phyloP scores from a whole-genome alignment of 345 rosid genomes.

The Sisymbrium irio region DNA sequence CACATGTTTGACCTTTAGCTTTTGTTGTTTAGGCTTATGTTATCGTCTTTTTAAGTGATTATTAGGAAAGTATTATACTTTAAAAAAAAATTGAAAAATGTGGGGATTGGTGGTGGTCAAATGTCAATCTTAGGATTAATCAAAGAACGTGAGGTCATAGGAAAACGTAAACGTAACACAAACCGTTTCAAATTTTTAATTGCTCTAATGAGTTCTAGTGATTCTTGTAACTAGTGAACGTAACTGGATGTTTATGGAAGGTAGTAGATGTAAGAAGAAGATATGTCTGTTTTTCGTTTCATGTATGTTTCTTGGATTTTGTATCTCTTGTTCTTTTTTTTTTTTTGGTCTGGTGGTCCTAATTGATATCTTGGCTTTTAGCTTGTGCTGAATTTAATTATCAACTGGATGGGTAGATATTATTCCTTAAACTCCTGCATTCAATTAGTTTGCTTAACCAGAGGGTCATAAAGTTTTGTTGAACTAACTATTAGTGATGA shows the following conservation, averaged over 20 bases:
- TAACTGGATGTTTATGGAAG: background rate
- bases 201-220: background rate
- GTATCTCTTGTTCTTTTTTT: background rate
- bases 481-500: constrained; percentile 4
- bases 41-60: too few species aligned
- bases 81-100: too few species aligned
- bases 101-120: background rate
- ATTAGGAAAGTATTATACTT: too few species aligned
- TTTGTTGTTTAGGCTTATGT: too few species aligned
- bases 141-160: background rate
- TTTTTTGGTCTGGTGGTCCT: constrained; percentile 34
- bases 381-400: background rate
- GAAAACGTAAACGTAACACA: background rate
- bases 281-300: background rate
- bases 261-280: background rate
- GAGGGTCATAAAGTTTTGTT: background rate
- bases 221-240: background rate
- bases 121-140: background rate
- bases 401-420: background rate
- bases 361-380: constrained; percentile 6
- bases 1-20: background rate
- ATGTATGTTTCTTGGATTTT: constrained; percentile 1
- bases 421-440: background rate
- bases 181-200: background rate
- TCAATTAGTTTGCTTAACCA: constrained; percentile 2